Evolutionary conservation across 345 rosid species (phyloP).

Genomic region (Ailanthus altissimus): DNA sequence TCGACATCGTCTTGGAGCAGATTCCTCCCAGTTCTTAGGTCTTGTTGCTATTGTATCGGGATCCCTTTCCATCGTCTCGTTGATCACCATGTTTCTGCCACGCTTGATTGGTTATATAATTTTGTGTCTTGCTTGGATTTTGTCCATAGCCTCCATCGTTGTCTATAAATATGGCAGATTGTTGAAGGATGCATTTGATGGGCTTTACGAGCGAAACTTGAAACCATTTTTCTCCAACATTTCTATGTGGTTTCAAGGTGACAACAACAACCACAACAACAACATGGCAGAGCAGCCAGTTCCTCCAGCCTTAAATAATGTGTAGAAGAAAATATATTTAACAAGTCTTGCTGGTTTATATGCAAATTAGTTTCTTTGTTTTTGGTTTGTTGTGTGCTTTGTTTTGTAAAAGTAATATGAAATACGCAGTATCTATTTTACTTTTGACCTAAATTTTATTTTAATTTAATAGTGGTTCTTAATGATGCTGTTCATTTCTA

Average conservation of each 20-base stretch:
- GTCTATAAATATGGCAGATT: neutral
- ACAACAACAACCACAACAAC: neutral
- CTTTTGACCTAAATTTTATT: no score
- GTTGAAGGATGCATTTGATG: neutral
- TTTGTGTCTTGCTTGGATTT: neutral
- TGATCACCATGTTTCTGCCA: neutral
- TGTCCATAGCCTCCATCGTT: fast-evolving
- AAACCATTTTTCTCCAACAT: no score
- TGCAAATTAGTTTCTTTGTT: no score
- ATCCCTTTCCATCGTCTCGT: neutral
- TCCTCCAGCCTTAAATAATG: no score
- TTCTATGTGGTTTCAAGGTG: neutral
- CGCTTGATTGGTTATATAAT: neutral
- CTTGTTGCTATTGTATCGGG: neutral
- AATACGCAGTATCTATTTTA: no score
- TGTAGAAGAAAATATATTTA: no score
- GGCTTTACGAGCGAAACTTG: neutral
- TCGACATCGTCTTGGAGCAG: neutral
- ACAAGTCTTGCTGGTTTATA: no score
- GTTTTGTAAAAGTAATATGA: no score
- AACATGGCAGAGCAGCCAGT: no score
- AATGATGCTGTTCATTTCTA: no score
- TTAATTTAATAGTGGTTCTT: no score
- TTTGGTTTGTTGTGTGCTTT: no score
- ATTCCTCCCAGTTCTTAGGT: neutral